Percentiles rank a stretch among this genome's conserved stretches.
Evolutionary conservation across 164 flowering plant species (phyloP).

Genomic region (Warburgia ugandensis): DNA sequence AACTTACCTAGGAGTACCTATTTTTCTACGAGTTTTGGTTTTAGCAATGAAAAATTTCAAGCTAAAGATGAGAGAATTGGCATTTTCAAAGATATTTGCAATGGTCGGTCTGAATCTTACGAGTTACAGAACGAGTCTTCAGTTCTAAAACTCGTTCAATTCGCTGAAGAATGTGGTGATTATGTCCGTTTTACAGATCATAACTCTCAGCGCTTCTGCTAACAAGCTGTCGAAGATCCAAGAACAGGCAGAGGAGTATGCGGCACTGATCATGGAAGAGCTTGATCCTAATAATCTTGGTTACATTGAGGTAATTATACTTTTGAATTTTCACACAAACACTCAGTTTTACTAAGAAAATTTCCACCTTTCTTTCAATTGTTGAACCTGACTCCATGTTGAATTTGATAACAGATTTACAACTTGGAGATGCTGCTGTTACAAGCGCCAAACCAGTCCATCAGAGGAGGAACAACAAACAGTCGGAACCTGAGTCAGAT

Average conservation of each 20-base stretch:
- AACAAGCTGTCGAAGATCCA: slow-evolving; percentile 41
- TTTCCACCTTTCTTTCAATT: too few species aligned
- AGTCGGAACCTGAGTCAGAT: slow-evolving; percentile 26
- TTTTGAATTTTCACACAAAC: neutral
- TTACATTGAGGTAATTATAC: slow-evolving; percentile 31
- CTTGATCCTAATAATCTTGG: slow-evolving; percentile 45
- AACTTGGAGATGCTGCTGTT: slow-evolving; percentile 25
- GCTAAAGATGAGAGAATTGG: too few species aligned
- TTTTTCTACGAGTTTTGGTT: too few species aligned
- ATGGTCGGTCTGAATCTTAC: too few species aligned
- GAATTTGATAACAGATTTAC: slow-evolving; percentile 16
- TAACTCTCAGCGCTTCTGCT: slow-evolving; percentile 44
- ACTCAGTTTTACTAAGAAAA: neutral
- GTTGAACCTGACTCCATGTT: too few species aligned
- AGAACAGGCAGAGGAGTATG: slow-evolving; percentile 47
- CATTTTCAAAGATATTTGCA: too few species aligned
- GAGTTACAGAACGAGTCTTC: neutral
- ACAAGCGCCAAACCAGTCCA: slow-evolving; percentile 24
- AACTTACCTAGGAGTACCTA: too few species aligned
- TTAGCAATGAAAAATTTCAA: too few species aligned
- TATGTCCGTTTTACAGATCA: slow-evolving; percentile 20
- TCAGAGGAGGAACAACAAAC: slow-evolving; percentile 12
- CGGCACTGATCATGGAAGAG: slow-evolving; percentile 60
- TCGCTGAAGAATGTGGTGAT: too few species aligned
- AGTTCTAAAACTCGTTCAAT: neutral